phyloP scores from a whole-genome alignment of 1,139 yeast genomes.

The Wickerhamiella infanticola region DNA sequence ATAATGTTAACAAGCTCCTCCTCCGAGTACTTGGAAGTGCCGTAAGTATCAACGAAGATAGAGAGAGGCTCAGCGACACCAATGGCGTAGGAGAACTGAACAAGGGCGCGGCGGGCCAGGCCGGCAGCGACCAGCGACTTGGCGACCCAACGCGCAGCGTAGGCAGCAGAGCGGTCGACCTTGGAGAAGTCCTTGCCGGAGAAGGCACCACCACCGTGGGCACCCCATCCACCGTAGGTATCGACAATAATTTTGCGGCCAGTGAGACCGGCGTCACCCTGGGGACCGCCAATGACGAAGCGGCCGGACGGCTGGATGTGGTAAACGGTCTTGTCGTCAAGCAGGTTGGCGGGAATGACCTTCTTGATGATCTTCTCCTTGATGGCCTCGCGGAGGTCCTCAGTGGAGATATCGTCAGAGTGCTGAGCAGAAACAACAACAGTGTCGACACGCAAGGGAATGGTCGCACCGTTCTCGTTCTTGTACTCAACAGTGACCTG shows the following conservation, averaged over 20 bases:
- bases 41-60: conserved; percentile 92
- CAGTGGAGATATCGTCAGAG: conserved; percentile 89
- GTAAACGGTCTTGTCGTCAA: conserved; percentile 90
- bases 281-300: conserved; percentile 99
- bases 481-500: conserved; percentile 96
- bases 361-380: conserved; percentile 68
- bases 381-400: conserved; percentile 69
- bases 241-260: conserved; percentile 99
- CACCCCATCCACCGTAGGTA: conserved; percentile 99
- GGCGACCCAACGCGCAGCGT: conserved; percentile 99
- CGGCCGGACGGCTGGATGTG: conserved; percentile 99
- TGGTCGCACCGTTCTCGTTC: conserved; percentile 86
- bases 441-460: conserved; percentile 94
- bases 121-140: conserved; percentile 92
- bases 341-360: conserved; percentile 79
- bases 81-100: conserved; percentile 96
- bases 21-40: conserved; percentile 82
- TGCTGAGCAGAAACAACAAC: conserved; percentile 96
- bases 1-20: conserved; percentile 83
- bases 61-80: conserved; percentile 99
- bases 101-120: conserved; percentile 92
- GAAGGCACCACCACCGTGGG: conserved; percentile 99
- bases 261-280: conserved; percentile 99
- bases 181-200: conserved; percentile 99
- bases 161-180: conserved; percentile 99